These are phyloP conservation scores for Hyaloscypha bicolor DNA, from an alignment of 495 filamentous ascomycete genomes.

Conservation along the genomic window DNA sequence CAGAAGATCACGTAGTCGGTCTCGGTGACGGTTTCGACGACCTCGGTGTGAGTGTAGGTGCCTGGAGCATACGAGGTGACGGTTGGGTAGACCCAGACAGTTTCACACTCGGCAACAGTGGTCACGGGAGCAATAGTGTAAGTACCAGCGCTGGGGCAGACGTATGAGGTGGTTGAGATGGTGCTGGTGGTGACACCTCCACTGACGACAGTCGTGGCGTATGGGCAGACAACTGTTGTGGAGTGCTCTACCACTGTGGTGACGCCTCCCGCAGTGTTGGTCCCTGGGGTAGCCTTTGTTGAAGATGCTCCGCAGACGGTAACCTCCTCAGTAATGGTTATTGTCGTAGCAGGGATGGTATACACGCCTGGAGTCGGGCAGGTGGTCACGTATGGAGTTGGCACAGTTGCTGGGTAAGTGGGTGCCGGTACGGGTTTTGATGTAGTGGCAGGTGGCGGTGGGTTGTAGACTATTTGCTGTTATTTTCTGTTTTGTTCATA, in stretches of 20 bases:
- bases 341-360: slow-evolving; percentile 77
- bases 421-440: slow-evolving; percentile 34
- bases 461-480: slow-evolving; percentile 30
- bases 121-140: slow-evolving; percentile 79
- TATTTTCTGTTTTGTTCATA: neutral
- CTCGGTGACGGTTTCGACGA: slow-evolving; percentile 67
- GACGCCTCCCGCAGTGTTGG: slow-evolving; percentile 74
- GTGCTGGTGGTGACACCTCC: slow-evolving; percentile 65
- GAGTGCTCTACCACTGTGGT: slow-evolving; percentile 70
- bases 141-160: slow-evolving; percentile 77
- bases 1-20: slow-evolving; percentile 71
- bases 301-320: slow-evolving; percentile 67
- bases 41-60: slow-evolving; percentile 71
- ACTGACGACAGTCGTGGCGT: slow-evolving; percentile 65
- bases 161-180: slow-evolving; percentile 71
- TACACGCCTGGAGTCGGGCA: slow-evolving; percentile 74
- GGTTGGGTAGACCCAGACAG: slow-evolving; percentile 66
- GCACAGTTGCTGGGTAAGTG: slow-evolving; percentile 45
- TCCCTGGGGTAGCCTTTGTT: slow-evolving; percentile 64
- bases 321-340: slow-evolving; percentile 66
- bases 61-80: slow-evolving; percentile 67
- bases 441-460: slow-evolving; percentile 21
- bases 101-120: slow-evolving; percentile 54
- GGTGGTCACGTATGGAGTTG: slow-evolving; percentile 66
- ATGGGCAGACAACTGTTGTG: slow-evolving; percentile 75